Base-by-base conservation (phyloP, 2,329 filamentous ascomycete species). In the Cephalotrichum gorgonifer region DNA sequence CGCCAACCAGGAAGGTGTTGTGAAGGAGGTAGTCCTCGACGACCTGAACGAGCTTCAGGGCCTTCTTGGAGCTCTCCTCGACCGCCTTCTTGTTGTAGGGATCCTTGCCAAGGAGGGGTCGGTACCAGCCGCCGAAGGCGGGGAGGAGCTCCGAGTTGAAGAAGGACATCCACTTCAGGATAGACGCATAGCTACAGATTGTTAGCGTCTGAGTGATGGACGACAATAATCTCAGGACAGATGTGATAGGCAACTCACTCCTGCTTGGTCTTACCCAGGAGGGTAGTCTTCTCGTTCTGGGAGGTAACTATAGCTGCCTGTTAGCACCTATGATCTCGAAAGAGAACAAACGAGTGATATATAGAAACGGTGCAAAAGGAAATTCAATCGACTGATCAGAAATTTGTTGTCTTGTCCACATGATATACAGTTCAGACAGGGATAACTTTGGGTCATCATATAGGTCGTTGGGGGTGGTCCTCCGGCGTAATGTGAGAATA, bases 251-350 rank as follows among this genome's bases (percentile, higher is more conserved):
- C n/a, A 51, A 66, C 76, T 68, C 74, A 89, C 83, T 98, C 93
- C 79, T 98, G 91, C 86, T 98, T 98, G 75, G 90, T 98, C 85
- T 97, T 97, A 67, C 93, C 93, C 62, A 98, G 83, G 58, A 98
- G 89, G 60, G 89, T 94, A 62, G 93, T 98, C 86, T 97, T 97
- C 85, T 97, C 93, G 72, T 98, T 98, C 77, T 98, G 93, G 61
- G 93, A 97, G 63, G 93, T 89, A 68, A 98, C 93, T 97, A 65
- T 54, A 53, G 52, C 57, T 33, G 44, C 44, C 48, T 50, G 61
- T 71, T 60, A 71, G 64, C 57, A 53, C n/a, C n/a, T n/a, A 49
- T 38, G 41, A 26, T 39, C n/a, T 5, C 8, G 22, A 42, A 30
- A 30, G 14, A 43, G n/a, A 41, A 48, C 15, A 46, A 53, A 47